Conservation (phyloP, 1,284 basidiomycete species). For the Pascua guehoae region DNA sequence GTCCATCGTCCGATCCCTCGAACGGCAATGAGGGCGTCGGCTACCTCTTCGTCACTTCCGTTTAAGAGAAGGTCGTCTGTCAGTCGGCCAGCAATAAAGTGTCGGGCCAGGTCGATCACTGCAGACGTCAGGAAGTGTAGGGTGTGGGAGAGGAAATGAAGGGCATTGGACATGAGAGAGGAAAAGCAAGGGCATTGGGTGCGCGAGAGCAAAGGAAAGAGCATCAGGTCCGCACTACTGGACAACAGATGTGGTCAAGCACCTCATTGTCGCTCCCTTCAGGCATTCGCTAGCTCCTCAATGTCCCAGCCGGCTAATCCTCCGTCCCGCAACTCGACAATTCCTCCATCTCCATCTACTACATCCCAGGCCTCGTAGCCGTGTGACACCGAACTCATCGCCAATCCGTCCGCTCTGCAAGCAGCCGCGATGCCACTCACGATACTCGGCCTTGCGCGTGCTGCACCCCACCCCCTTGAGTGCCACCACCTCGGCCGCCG, state of each 20-base stretch:
- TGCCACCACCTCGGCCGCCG: slow-evolving; percentile 57
- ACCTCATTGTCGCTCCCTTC: too few relatives aligned
- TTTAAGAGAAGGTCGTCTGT: slow-evolving; percentile 66
- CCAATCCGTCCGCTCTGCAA: too few relatives aligned
- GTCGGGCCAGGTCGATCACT: slow-evolving; percentile 72
- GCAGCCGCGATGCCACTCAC: slow-evolving; percentile 50
- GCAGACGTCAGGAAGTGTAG: background rate
- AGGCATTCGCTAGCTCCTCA: too few relatives aligned
- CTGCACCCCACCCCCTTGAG: slow-evolving; percentile 72
- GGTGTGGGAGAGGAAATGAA: background rate
- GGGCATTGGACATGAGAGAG: too few relatives aligned
- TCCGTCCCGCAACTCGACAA: background rate
- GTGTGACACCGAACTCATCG: too few relatives aligned
- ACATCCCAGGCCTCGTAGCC: too few relatives aligned
- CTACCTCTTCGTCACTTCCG: slow-evolving; percentile 69
- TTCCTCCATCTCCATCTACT: background rate
- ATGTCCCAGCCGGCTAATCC: background rate
- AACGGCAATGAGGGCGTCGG: slow-evolving; percentile 69
- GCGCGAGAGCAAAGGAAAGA: background rate
- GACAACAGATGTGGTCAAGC: too few relatives aligned
- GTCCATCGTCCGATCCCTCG: slow-evolving; percentile 67
- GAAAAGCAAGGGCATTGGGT: too few relatives aligned
- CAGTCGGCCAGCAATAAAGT: slow-evolving; percentile 73
- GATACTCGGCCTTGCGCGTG: slow-evolving; percentile 77
- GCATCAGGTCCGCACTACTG: background rate